Conservation (phyloP, 2,329 filamentous ascomycete genomes). For the Drechslera avenae region DNA sequence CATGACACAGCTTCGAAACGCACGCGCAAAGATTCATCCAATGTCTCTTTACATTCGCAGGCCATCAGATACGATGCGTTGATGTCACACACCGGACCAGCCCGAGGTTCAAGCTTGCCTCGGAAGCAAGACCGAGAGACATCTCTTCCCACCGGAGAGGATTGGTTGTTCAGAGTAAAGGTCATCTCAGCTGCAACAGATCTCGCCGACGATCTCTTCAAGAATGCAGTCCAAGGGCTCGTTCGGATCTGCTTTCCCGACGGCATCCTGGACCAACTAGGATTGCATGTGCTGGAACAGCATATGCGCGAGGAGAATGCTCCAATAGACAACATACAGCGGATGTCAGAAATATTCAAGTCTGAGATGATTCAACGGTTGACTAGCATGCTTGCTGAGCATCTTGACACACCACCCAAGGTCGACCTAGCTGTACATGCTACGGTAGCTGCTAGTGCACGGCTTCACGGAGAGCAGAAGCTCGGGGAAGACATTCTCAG, state of each 20-base stretch:
- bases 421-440: slow-evolving; percentile 18
- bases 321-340: slow-evolving; percentile 17
- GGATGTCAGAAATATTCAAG: slow-evolving; percentile 21
- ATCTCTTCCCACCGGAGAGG: slow-evolving; percentile 18
- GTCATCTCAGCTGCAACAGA: slow-evolving; percentile 20
- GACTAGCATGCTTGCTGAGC: slow-evolving; percentile 23
- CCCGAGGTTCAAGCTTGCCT: slow-evolving; percentile 2
- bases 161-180: slow-evolving; percentile 33
- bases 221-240: slow-evolving; percentile 32
- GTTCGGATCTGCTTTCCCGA: slow-evolving; percentile 37
- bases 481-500: slow-evolving; percentile 8
- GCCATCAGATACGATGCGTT: not conserved
- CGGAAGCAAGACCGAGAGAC: not conserved
- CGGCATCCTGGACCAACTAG: slow-evolving; percentile 27
- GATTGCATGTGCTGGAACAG: slow-evolving; percentile 20
- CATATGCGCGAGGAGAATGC: slow-evolving; percentile 32
- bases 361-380: slow-evolving; percentile 28
- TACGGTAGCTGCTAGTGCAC: slow-evolving; percentile 12
- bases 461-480: slow-evolving; percentile 10
- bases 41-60: not conserved
- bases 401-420: slow-evolving; percentile 23
- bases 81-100: not conserved
- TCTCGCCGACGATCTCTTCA: slow-evolving; percentile 26
- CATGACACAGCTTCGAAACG: slow-evolving; percentile 3
- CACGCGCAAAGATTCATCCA: not conserved